Conservation (phyloP, 1,284 basidiomycete genomes). For the Pterulicium gracile region DNA sequence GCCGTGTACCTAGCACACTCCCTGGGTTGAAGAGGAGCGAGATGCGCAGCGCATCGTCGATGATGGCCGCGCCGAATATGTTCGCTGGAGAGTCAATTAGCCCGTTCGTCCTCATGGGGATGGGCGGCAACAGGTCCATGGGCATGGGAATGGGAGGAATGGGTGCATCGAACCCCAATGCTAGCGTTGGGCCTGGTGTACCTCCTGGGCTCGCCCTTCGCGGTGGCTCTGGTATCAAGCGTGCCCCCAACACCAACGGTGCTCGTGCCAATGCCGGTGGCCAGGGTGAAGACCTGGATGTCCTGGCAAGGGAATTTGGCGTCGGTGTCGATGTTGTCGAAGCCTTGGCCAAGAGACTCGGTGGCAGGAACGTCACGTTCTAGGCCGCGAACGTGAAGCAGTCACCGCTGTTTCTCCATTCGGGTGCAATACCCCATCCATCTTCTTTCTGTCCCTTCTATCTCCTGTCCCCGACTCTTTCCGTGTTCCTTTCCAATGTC, state of each 20-base stretch:
- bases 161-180: not conserved
- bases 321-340: not conserved
- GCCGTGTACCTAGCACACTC: not conserved
- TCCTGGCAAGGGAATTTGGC: not conserved
- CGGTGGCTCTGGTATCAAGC: not conserved
- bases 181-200: not conserved
- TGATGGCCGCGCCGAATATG: no score
- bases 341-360: not conserved
- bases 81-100: not conserved
- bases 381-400: no score
- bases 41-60: not conserved
- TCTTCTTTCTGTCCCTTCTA: no score
- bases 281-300: not conserved
- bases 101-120: not conserved
- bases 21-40: not conserved
- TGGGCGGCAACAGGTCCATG: not conserved
- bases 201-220: not conserved
- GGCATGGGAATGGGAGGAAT: not conserved
- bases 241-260: not conserved
- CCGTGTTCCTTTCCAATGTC: no score
- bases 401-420: no score
- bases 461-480: no score
- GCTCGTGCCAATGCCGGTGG: not conserved
- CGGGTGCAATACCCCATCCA: no score
- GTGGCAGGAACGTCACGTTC: not conserved